These are phyloP conservation scores for Nicotiana tabacum DNA, from an alignment of 257 asterid species.

Conservation along the genomic window DNA sequence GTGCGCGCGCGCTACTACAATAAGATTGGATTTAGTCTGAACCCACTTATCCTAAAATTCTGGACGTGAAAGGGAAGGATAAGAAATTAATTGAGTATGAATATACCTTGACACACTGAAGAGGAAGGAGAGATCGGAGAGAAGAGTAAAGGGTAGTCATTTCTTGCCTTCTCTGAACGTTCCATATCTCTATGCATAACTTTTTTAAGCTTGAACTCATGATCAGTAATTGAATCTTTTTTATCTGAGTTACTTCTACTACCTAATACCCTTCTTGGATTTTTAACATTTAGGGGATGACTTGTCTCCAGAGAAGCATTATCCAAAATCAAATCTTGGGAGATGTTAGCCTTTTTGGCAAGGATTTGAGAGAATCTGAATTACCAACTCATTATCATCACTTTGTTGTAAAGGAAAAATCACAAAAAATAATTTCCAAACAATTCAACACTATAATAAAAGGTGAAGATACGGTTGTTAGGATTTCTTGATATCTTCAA, in stretches of 20 bases:
- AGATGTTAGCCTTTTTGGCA: not conserved
- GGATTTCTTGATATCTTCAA: not conserved
- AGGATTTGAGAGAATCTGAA: not conserved
- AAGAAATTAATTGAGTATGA: not conserved
- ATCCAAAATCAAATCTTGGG: not conserved
- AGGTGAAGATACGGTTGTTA: not conserved
- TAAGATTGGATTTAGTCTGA: not conserved
- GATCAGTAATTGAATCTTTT: not conserved
- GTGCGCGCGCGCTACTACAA: too few species aligned
- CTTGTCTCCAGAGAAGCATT: not conserved
- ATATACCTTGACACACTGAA: slow-evolving; percentile 18
- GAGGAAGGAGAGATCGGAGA: slow-evolving; percentile 17
- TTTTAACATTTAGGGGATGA: not conserved
- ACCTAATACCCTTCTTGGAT: not conserved
- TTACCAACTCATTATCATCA: not conserved
- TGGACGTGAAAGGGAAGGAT: too few species aligned
- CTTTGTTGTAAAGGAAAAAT: not conserved
- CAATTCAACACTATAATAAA: not conserved
- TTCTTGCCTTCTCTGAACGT: slow-evolving; percentile 29
- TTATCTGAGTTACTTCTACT: not conserved
- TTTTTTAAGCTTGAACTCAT: slow-evolving; percentile 4
- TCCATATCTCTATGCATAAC: slow-evolving; percentile 28
- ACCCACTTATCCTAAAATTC: not conserved
- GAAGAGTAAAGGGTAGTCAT: slow-evolving; percentile 20
- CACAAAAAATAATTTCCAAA: not conserved